These are phyloP conservation scores for Aspergillus jensenii DNA, from an alignment of 2,329 filamentous ascomycete genomes.

Conservation along the genomic window DNA sequence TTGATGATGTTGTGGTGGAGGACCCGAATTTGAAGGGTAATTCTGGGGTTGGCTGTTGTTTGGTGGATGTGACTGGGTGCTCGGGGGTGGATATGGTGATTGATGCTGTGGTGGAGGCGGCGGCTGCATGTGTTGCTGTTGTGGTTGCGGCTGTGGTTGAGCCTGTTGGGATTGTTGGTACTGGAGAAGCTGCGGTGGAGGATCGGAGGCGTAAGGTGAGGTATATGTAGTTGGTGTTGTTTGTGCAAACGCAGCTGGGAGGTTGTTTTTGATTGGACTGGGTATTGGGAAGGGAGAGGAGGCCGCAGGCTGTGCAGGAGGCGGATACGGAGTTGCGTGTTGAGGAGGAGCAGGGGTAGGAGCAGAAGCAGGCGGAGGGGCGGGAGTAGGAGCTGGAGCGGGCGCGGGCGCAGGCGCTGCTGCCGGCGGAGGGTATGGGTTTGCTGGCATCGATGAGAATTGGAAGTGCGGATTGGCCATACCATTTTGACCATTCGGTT, in stretches of 20 bases:
- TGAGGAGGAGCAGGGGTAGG: constrained; percentile 18
- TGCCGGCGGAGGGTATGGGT: constrained; percentile 29
- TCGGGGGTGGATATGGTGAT: constrained; percentile 25
- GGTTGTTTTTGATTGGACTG: constrained; percentile 38
- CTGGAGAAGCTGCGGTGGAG: constrained; percentile 34
- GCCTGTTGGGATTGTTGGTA: constrained; percentile 31
- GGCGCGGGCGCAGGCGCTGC: constrained; percentile 23
- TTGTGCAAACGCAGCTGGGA: constrained; percentile 41
- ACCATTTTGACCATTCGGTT: constrained; percentile 26
- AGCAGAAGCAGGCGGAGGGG: not conserved
- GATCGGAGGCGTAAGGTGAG: constrained; percentile 42
- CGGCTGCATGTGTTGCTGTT: constrained; percentile 22
- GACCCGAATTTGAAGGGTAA: constrained; percentile 12
- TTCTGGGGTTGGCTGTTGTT: constrained; percentile 13
- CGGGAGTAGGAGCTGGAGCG: constrained; percentile 17
- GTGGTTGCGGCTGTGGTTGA: constrained; percentile 21
- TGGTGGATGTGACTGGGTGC: constrained; percentile 15
- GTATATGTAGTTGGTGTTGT: constrained; percentile 39
- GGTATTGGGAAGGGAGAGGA: constrained; percentile 38
- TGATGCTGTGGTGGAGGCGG: constrained; percentile 24
- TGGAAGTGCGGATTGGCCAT: constrained; percentile 40
- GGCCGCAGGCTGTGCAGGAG: constrained; percentile 24
- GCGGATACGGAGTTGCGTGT: constrained; percentile 25
- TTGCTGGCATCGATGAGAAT: constrained; percentile 36
- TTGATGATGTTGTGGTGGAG: constrained; percentile 19